phyloP scores from a whole-genome alignment of 1,139 yeast genomes.

The Suhomyces kunorum region DNA sequence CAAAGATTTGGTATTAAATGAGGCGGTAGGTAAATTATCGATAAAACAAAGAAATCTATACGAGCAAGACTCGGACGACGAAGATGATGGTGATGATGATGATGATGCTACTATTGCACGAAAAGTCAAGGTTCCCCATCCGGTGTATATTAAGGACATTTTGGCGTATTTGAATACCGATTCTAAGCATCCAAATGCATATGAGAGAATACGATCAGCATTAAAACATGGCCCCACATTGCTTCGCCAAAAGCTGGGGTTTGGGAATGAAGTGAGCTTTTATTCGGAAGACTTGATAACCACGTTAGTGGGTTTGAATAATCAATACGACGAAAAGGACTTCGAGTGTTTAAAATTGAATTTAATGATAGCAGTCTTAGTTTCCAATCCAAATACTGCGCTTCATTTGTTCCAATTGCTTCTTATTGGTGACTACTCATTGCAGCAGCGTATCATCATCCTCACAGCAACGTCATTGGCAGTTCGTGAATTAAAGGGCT shows the following conservation, averaged over 20 bases:
- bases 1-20: background rate
- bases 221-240: slow-evolving; percentile 55
- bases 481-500: slow-evolving; percentile 61
- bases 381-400: slow-evolving; percentile 45
- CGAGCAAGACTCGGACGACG: slow-evolving; percentile 9
- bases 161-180: slow-evolving; percentile 53
- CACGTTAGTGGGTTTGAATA: slow-evolving; percentile 48
- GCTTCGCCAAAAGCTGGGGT: slow-evolving; percentile 51
- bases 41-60: background rate
- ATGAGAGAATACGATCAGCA: slow-evolving; percentile 54
- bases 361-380: slow-evolving; percentile 55
- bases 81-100: slow-evolving; percentile 50
- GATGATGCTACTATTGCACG: slow-evolving; percentile 52
- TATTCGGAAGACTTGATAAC: slow-evolving; percentile 51
- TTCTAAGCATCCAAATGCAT: slow-evolving; percentile 44
- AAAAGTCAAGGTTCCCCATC: slow-evolving; percentile 43
- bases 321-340: slow-evolving; percentile 48
- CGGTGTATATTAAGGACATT: slow-evolving; percentile 65
- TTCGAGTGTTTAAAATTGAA: slow-evolving; percentile 54
- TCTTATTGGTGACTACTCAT: slow-evolving; percentile 62
- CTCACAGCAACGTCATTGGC: slow-evolving; percentile 58
- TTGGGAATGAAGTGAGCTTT: slow-evolving; percentile 56
- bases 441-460: slow-evolving; percentile 59
- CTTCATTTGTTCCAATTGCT: slow-evolving; percentile 44
- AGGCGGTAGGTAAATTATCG: background rate